A percentile compares a stretch with the other conserved stretches of the same genome.
phyloP scores from a whole-genome alignment of 345 rosid species.

The Gossypium longicalyx region DNA sequence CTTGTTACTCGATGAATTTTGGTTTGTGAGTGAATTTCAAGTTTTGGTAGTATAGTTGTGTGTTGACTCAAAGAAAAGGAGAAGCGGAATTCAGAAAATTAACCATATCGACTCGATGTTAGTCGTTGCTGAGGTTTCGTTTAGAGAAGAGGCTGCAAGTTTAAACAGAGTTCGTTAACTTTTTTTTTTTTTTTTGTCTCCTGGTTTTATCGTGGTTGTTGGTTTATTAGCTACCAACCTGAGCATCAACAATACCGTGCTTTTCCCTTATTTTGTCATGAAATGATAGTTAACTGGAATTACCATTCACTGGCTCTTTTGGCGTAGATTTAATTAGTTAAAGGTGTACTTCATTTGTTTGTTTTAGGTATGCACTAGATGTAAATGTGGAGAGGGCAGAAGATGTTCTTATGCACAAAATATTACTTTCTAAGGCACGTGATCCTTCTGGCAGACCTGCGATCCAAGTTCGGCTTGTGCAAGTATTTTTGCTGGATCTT shows the following conservation, averaged over 20 bases:
- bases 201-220: background rate
- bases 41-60: background rate
- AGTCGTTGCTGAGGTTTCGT: background rate
- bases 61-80: background rate
- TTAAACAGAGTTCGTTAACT: background rate
- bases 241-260: background rate
- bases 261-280: background rate
- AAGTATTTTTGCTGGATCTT: conserved; percentile 28
- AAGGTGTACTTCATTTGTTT: background rate
- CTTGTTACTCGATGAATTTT: background rate
- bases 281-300: background rate
- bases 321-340: background rate
- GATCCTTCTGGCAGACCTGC: conserved; percentile 52
- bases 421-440: conserved; percentile 44
- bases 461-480: conserved; percentile 55
- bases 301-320: background rate
- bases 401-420: conserved; percentile 66
- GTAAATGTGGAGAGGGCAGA: conserved; percentile 58
- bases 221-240: background rate
- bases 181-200: background rate
- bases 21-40: background rate
- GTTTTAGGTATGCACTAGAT: conserved; percentile 55
- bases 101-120: background rate
- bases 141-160: background rate
- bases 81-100: background rate